Percentiles rank a stretch among this genome's conserved stretches.
phyloP scores from a whole-genome alignment of 805 yeast species.

The Spencermartinsiella europaea region DNA sequence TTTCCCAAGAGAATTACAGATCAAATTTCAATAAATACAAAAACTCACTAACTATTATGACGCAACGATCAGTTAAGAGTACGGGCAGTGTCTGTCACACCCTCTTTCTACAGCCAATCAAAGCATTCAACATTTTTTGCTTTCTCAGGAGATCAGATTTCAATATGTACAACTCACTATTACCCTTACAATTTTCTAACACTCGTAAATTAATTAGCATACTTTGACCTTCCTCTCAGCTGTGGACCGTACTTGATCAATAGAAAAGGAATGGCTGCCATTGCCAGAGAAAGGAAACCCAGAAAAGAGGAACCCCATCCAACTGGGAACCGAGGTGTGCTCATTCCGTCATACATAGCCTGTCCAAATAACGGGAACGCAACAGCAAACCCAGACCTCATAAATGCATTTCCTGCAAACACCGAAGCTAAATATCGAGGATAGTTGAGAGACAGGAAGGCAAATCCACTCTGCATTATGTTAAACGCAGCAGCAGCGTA shows the following conservation, averaged over 20 bases:
- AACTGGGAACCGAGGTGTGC: conserved; percentile 43
- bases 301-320: conserved; percentile 55
- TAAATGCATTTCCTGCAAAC: conserved; percentile 51
- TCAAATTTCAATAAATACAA: too few species aligned
- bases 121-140: too few species aligned
- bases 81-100: too few species aligned
- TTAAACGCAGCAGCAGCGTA: conserved; percentile 38
- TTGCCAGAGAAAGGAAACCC: conserved; percentile 40
- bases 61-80: too few species aligned
- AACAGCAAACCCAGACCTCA: conserved; percentile 49
- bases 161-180: too few species aligned
- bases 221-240: conserved; percentile 34
- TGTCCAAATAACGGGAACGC: conserved; percentile 62
- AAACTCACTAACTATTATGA: too few species aligned
- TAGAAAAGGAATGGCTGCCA: conserved; percentile 45
- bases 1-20: too few species aligned
- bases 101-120: too few species aligned
- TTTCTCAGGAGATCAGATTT: too few species aligned
- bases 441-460: conserved; percentile 45
- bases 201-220: conserved; percentile 24
- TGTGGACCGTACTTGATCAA: conserved; percentile 31
- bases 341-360: conserved; percentile 46
- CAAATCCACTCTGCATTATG: conserved; percentile 46
- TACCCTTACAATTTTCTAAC: too few species aligned
- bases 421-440: conserved; percentile 51